phyloP scores from a whole-genome alignment of 495 filamentous ascomycete genomes.

The Daldinia bambusicola region DNA sequence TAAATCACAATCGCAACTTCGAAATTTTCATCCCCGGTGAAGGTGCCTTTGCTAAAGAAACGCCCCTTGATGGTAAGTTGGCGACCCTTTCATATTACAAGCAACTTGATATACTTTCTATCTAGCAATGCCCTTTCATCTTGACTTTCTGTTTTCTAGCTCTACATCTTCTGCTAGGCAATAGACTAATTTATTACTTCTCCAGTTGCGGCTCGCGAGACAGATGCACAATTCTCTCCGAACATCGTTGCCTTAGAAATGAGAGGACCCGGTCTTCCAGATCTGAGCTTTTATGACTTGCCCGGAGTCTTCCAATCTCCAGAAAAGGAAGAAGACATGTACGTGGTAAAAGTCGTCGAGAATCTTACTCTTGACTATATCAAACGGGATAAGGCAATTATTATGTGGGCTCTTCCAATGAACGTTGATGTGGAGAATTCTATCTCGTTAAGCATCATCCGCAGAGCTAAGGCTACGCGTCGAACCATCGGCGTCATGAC shows the following conservation, averaged over 20 bases:
- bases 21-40: slow-evolving; percentile 62
- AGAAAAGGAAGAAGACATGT: slow-evolving; percentile 67
- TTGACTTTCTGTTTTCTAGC: neutral
- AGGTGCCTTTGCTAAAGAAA: slow-evolving; percentile 44
- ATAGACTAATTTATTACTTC: slow-evolving; percentile 11
- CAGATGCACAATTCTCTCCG: slow-evolving; percentile 75
- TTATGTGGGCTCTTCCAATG: slow-evolving; percentile 80
- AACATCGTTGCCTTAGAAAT: slow-evolving; percentile 82
- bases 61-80: slow-evolving; percentile 44
- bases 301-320: slow-evolving; percentile 79
- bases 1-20: slow-evolving; percentile 65
- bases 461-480: slow-evolving; percentile 63
- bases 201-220: slow-evolving; percentile 45
- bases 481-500: slow-evolving; percentile 82
- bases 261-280: slow-evolving; percentile 71
- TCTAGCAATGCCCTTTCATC: neutral
- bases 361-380: slow-evolving; percentile 77
- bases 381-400: slow-evolving; percentile 68
- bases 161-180: neutral
- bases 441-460: slow-evolving; percentile 71
- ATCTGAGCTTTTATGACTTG: slow-evolving; percentile 81
- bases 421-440: slow-evolving; percentile 77
- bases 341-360: slow-evolving; percentile 72
- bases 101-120: neutral
- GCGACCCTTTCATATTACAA: neutral